Base-by-base conservation (phyloP, 495 filamentous ascomycete species). In the Xylaria nigripes region DNA sequence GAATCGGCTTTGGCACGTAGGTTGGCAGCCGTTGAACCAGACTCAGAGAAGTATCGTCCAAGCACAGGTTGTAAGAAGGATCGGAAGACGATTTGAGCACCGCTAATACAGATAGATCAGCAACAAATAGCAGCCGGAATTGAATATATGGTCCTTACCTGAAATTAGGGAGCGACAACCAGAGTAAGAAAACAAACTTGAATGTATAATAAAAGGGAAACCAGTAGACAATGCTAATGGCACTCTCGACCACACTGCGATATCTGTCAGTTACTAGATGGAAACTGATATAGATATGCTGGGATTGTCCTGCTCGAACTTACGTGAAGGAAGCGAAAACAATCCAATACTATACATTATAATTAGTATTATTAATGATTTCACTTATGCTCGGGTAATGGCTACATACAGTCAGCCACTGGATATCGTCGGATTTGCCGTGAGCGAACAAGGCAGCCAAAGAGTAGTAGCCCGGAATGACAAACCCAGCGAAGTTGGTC, bases 161-260 rank as follows among this genome's bases (percentile, higher is more conserved):
- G 76, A 90, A 94, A 72, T 88, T 83, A 61, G 93, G 93, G 57
- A 99, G 88, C 60, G 91, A 85, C 74, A 97, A 88, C 94, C 94
- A 99, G 66, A 99, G 82, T 62, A 96, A 76, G 65, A 96, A 82
- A 65, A 90, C 80, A 68, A 99, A 95, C 79, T 99, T 99, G 86
- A 97, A 97, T 74, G 91, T 93, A 75, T 89, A 99, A 84, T 99
- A 99, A 81, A 99, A 99, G 65, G 93, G 93, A 79, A 99, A 92
- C 93, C 93, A 99, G 81, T 99, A 99, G 42, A 94, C 87, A 55
- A 94, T 90, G 71, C 78, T 93, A 67, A 99, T 76, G 51, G 86
- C 81, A 66, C 89, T 94, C 83, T 99, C 93, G 70, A 96, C 61
- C 27, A 96, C 89, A 51, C 80, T 83, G 58, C 8, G 36, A 67